These are phyloP conservation scores for Neonectria sp. DNA, from an alignment of 2,329 filamentous ascomycete genomes.

Conservation along the genomic window DNA sequence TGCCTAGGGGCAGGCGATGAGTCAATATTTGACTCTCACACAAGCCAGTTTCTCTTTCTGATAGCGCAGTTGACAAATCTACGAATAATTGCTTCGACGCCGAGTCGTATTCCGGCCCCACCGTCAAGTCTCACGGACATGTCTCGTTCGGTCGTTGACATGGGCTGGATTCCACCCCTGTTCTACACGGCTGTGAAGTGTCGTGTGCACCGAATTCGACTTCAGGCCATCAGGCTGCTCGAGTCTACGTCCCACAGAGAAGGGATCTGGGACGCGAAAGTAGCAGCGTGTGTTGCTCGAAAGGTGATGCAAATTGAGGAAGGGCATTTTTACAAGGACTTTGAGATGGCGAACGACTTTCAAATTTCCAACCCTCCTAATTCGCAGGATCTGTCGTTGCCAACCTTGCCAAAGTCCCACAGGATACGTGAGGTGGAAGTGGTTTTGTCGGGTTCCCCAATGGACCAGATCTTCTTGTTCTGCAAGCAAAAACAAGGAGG, in stretches of 20 bases:
- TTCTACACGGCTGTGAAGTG: slow-evolving; percentile 65
- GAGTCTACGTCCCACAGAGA: slow-evolving; percentile 52
- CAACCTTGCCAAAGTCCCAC: slow-evolving; percentile 28
- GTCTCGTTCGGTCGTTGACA: slow-evolving; percentile 55
- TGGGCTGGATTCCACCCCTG: slow-evolving; percentile 61
- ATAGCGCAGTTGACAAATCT: slow-evolving; percentile 44
- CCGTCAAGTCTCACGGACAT: slow-evolving; percentile 44
- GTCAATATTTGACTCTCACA: slow-evolving; percentile 54
- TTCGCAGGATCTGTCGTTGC: slow-evolving; percentile 28
- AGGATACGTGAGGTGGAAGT: slow-evolving; percentile 40
- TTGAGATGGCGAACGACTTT: slow-evolving; percentile 33
- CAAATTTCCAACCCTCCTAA: slow-evolving; percentile 22
- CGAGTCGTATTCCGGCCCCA: slow-evolving; percentile 17
- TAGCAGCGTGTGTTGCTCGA: slow-evolving; percentile 50
- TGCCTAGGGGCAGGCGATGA: slow-evolving; percentile 52
- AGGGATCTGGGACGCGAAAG: slow-evolving; percentile 58
- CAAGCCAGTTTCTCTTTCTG: slow-evolving; percentile 51
- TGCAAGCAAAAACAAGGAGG: slow-evolving; percentile 31
- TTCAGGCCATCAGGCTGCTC: slow-evolving; percentile 55
- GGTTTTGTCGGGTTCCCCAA: slow-evolving; percentile 37
- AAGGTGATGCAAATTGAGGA: slow-evolving; percentile 59
- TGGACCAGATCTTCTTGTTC: slow-evolving; percentile 39
- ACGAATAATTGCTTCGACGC: slow-evolving; percentile 21
- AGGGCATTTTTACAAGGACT: slow-evolving; percentile 34
- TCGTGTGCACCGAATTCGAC: slow-evolving; percentile 57